These are phyloP conservation scores for Bruguiera gymnorhiza DNA, from an alignment of 345 rosid species.

Conservation along the genomic window DNA sequence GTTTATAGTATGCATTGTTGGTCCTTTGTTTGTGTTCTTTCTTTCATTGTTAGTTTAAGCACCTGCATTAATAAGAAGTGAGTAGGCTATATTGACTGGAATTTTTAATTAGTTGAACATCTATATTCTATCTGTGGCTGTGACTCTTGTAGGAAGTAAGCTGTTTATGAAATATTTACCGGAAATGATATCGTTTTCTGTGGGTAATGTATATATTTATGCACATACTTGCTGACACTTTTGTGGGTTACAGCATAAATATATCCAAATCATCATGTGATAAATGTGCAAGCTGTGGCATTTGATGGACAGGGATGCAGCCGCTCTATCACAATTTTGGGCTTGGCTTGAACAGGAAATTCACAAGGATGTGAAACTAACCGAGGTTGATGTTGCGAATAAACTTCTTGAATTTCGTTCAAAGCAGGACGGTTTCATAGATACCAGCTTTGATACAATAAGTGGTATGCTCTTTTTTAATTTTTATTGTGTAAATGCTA, in stretches of 20 bases:
- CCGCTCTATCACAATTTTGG: slow-evolving; percentile 91
- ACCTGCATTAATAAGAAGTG: too few relatives aligned
- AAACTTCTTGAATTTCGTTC: slow-evolving; percentile 86
- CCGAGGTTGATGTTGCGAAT: slow-evolving; percentile 88
- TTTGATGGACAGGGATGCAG: slow-evolving; percentile 73
- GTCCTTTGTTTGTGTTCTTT: too few relatives aligned
- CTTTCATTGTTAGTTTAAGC: too few relatives aligned
- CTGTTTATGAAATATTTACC: too few relatives aligned
- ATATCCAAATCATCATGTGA: background rate
- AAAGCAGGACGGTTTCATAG: slow-evolving; percentile 72
- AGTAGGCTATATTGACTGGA: too few relatives aligned
- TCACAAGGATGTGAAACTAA: slow-evolving; percentile 48
- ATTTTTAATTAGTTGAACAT: too few relatives aligned
- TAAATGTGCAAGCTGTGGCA: slow-evolving; percentile 7
- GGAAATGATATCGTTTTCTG: too few relatives aligned
- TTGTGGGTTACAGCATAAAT: background rate
- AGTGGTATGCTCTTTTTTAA: slow-evolving; percentile 56
- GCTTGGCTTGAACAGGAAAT: slow-evolving; percentile 88
- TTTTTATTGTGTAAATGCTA: background rate
- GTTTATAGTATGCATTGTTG: too few relatives aligned
- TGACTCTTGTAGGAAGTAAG: too few relatives aligned
- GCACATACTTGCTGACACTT: too few relatives aligned
- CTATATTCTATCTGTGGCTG: too few relatives aligned
- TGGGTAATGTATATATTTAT: too few relatives aligned
- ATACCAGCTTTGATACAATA: slow-evolving; percentile 95